Evolutionary conservation across 495 filamentous ascomycete species (phyloP).

Genomic region (Talaromyces proteolyticus): DNA sequence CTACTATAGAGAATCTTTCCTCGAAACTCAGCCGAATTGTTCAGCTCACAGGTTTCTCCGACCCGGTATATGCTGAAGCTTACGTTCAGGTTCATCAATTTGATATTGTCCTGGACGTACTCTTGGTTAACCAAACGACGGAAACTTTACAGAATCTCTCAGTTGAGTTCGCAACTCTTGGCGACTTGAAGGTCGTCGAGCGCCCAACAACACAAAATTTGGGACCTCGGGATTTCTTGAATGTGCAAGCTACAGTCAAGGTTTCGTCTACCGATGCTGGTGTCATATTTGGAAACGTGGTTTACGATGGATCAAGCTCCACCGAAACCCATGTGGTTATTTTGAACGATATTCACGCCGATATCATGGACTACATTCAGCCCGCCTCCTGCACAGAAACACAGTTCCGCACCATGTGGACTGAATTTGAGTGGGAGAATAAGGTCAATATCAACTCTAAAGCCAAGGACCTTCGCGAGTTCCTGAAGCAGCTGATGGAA

Average conservation of each 20-base stretch:
- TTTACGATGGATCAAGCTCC: slow-evolving; percentile 93
- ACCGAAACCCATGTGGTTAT: slow-evolving; percentile 98
- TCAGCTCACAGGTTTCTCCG: slow-evolving; percentile 97
- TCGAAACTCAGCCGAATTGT: slow-evolving; percentile 96
- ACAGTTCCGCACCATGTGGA: slow-evolving; percentile 99
- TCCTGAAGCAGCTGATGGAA: slow-evolving; percentile 92
- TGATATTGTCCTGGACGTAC: slow-evolving; percentile 95
- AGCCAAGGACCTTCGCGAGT: slow-evolving; percentile 86
- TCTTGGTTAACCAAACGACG: slow-evolving; percentile 95
- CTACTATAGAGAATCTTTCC: slow-evolving; percentile 73
- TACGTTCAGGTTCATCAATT: slow-evolving; percentile 99
- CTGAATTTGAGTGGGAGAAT: slow-evolving; percentile 99
- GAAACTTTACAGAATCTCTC: slow-evolving; percentile 96
- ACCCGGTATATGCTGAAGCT: slow-evolving; percentile 95
- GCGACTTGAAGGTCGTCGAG: slow-evolving; percentile 97
- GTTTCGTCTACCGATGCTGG: slow-evolving; percentile 97
- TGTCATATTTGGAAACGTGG: slow-evolving; percentile 98
- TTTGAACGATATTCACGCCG: slow-evolving; percentile 96
- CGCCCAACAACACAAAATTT: slow-evolving; percentile 93
- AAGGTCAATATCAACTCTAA: slow-evolving; percentile 99
- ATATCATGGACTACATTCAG: slow-evolving; percentile 99
- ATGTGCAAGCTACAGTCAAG: slow-evolving; percentile 98
- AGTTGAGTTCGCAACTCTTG: slow-evolving; percentile 95
- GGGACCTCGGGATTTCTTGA: slow-evolving; percentile 91
- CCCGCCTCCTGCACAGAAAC: slow-evolving; percentile 95